These are phyloP conservation scores for Boletus eberwhitei DNA, from an alignment of 768 basidiomycete species.

Conservation along the genomic window DNA sequence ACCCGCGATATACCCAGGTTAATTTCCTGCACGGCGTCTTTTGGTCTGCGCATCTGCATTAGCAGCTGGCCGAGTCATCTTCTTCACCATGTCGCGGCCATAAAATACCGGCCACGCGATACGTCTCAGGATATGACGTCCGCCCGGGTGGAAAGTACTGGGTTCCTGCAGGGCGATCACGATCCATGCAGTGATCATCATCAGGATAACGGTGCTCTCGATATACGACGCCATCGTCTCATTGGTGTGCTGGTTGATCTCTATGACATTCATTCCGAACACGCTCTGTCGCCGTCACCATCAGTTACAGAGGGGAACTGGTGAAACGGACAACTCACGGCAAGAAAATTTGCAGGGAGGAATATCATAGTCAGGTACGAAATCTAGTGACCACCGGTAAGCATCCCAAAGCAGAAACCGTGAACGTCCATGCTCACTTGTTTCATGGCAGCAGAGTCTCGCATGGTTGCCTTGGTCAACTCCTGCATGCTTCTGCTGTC, in stretches of 20 bases:
- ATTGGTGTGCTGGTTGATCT: conserved; percentile 29
- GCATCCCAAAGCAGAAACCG: not conserved
- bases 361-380: conserved; percentile 62
- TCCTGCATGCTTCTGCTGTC: conserved; percentile 52
- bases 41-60: not conserved
- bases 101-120: conserved; percentile 21
- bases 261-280: conserved; percentile 27
- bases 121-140: conserved; percentile 8
- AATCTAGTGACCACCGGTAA: conserved; percentile 33
- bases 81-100: not conserved
- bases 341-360: conserved; percentile 50
- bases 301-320: not conserved
- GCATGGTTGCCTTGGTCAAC: conserved; percentile 46
- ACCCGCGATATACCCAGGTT: not conserved
- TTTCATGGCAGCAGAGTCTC: conserved; percentile 41
- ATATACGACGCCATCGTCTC: conserved; percentile 39
- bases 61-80: not conserved
- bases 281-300: conserved; percentile 26
- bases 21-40: not conserved
- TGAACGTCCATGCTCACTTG: conserved; percentile 12
- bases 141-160: conserved; percentile 20
- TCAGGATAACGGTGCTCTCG: conserved; percentile 46
- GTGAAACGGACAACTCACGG: conserved; percentile 15
- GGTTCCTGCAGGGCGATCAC: conserved; percentile 49
- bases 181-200: conserved; percentile 51